Evolutionary conservation across 805 yeast species (phyloP), one percentile per base, ranked within the genome.

Genomic region (Myxozyma sirexii): DNA sequence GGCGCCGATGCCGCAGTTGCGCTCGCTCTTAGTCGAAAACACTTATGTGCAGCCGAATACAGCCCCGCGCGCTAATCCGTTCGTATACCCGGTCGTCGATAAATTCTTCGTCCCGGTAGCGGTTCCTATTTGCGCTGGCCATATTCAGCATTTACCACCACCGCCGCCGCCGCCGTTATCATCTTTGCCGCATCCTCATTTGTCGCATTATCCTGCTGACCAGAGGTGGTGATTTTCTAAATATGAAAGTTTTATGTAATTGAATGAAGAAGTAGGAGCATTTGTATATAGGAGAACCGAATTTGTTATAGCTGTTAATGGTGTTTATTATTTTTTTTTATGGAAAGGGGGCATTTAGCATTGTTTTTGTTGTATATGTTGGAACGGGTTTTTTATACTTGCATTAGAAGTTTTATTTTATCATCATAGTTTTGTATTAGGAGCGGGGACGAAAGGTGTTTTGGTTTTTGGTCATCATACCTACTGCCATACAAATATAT

Each of bases 21-120:
- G 37, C 8, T 24, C 33, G 8, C 41, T 37, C 29, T 37, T 46
- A 2, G 39, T n/a, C 6, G 50, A 46, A 13, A 46, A 46, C 47
- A 35, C 44, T 6, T 49, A 49, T 21, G 44, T 44, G 43, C 35
- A 47, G 21, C 33, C 33, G 15, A 49, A 38, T 19, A 19, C 56
- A 13, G 26, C 19, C 15, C 19, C 52, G n/a, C 46, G 56, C 2
- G 44, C 55, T 15, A 49, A 50, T 33, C 63, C 63, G 2, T 59
- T 56, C 45, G 43, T 52, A 21, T 59, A 56, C 41, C 63, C 63
- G 8, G 63, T 59, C 19, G 63, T 56, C 23, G 63, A 59, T 47
- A 51, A 46, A 33, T 21, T 24, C 35, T 41, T 33, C 29, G 45
- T 55, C 6, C 60, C 60, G 10, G 38, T 56, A 15, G 31, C 54